Evolutionary conservation across 176 grass and related monocot species (phyloP), one percentile per base, ranked within the genome.

Genomic region (Echinochloa phyllopogon): DNA sequence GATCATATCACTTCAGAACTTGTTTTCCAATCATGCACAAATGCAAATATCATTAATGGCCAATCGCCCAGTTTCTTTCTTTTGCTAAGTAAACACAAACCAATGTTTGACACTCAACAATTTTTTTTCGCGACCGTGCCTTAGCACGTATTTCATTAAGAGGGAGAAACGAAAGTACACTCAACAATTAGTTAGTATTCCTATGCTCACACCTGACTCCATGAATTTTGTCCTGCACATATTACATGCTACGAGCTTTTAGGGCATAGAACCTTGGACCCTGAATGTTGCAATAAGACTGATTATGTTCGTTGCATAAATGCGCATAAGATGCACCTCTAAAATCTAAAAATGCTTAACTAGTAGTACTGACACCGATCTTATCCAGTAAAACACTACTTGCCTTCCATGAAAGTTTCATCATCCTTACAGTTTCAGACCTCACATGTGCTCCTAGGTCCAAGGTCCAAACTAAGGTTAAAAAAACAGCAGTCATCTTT

Each of bases 31-130:
- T 59, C 5, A 2, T 21, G 37, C 39, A 71, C 6, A 69, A 17
- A 77, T 53, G 44, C 18, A 83, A 61, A 63, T 43, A 77, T 52
- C 33, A 12, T 77, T 23, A 82, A 61, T 56, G n/a, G n/a, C n/a
- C n/a, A n/a, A n/a, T n/a, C n/a, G n/a, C n/a, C n/a, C n/a, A n/a
- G n/a, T n/a, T n/a, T n/a, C n/a, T n/a, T 16, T 47, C 44, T 72
- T 41, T 72, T 10, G 21, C 57, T 59, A 53, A 58, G 39, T 68
- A 75, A 16, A 47, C 14, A 82, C 43, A 76, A 10, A 50, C 24
- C 12, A 63, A 63, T 18, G 23, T 44, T 7, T 47, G 8, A 27
- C 41, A 44, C 40, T 78, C 62, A 63, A 63, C n/a, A 23, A 20
- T 27, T n/a, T n/a, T n/a, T n/a, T n/a, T n/a, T n/a, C n/a, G n/a